Evolutionary conservation across 192 early-diverging fungal genomes (phyloP).

Genomic region (Umbelopsis isabellina): DNA sequence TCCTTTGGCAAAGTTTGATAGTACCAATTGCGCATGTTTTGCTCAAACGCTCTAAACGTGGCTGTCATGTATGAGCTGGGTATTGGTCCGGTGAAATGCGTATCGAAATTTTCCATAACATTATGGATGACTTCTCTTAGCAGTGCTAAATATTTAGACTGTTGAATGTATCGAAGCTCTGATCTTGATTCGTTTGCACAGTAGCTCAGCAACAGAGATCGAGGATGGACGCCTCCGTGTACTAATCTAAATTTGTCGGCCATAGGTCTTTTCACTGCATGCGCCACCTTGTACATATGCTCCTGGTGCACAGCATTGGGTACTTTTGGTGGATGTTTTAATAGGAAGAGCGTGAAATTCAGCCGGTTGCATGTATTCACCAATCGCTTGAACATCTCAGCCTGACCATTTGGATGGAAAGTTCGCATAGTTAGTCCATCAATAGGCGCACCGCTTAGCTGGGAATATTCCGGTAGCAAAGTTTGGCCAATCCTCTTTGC

Average conservation of each 20-base stretch:
- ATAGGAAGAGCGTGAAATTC: neutral
- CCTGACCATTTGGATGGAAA: neutral
- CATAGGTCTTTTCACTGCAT: neutral
- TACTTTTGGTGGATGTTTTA: neutral
- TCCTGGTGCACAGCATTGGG: neutral
- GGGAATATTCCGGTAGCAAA: neutral
- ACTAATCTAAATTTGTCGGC: neutral
- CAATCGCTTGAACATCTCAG: slow-evolving; percentile 16
- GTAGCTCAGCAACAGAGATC: neutral
- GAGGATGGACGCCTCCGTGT: slow-evolving; percentile 4
- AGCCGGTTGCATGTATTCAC: neutral
- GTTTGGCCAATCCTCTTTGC: slow-evolving; percentile 1
- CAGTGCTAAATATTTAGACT: neutral
- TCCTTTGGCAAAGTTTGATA: neutral
- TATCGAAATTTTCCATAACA: neutral
- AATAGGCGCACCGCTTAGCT: neutral
- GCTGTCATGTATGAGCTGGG: neutral
- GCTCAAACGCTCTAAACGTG: neutral
- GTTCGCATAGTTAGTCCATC: neutral
- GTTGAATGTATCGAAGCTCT: slow-evolving; percentile 15
- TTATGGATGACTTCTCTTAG: neutral
- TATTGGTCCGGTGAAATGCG: neutral
- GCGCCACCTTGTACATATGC: neutral
- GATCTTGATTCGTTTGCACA: neutral
- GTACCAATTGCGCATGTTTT: slow-evolving; percentile 25